Base-by-base conservation (phyloP, 2,329 filamentous ascomycete genomes). In the Penicillium sp. region DNA sequence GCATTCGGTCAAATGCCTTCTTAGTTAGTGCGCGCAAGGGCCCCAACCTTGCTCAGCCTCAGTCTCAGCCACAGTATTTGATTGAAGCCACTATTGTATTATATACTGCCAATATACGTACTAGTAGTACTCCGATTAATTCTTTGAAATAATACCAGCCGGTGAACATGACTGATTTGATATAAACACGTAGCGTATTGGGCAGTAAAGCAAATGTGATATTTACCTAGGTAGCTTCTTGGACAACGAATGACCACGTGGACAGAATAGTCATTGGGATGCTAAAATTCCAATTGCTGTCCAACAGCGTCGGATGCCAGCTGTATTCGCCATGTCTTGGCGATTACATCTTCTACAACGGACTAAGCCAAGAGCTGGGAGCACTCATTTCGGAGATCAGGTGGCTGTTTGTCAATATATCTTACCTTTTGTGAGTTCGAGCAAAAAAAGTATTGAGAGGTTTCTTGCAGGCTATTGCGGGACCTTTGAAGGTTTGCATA, bases 221-320 rank as follows among this genome's bases (percentile, higher is more conserved):
- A 34, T 13, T 34, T 49, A n/a, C n/a, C n/a, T n/a, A n/a, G n/a
- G n/a, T n/a, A 39, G 29, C 26, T 49, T 42, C 44, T 24, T 26
- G 32, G 38, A 32, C 16, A 26, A 32, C 18, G 18, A 50, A 14
- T 45, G 20, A 32, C 50, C 39, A 55, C 53, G 47, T 55, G 53
- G 47, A 39, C 5, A 5, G 13, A 32, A 20, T n/a, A 44, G 10
- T 29, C 3, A 13, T 53, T 22, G 16, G 5, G 24, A 34, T 39
- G 6, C 4, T 26, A 40, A 32, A 5, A 18, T 18, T 26, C 18
- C 14, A 40, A 20, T 38, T 49, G 5, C 34, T 26, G 26, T 40
- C 35, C 11, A 37, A 55, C 26, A 35, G 20, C 26, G 29, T 43
- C 53, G 18, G 24, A 37, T 31, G 40, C 16, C 35, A 51, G 47